Evolutionary conservation across 306 rosid genomes (phyloP).

Genomic region (Prosopis cineraria): DNA sequence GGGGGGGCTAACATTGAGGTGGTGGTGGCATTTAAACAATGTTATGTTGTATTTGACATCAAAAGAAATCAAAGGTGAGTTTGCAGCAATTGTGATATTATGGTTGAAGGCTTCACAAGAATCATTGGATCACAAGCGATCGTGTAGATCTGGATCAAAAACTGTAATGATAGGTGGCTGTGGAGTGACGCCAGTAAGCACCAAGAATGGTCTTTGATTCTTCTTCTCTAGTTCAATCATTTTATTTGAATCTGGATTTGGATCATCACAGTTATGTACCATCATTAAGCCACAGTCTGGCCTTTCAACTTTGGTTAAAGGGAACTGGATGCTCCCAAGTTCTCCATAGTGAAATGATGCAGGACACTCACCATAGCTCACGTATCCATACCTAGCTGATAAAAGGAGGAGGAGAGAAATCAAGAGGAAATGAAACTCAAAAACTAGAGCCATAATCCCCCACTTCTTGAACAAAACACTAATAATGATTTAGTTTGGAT

Average conservation of each 20-base stretch:
- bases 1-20: not conserved
- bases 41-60: not conserved
- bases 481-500: not conserved
- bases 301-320: not conserved
- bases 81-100: not conserved
- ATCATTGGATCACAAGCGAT: not conserved
- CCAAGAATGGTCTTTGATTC: not conserved
- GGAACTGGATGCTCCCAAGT: not conserved
- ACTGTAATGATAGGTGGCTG: not conserved
- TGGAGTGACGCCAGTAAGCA: not conserved
- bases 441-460: not conserved
- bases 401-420: not conserved
- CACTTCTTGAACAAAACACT: not conserved
- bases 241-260: not conserved
- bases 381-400: not conserved
- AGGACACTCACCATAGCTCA: not conserved
- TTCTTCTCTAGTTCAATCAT: conserved; percentile 12
- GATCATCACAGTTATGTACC: too few relatives aligned
- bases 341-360: not conserved
- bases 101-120: conserved; percentile 16
- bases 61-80: conserved; percentile 21
- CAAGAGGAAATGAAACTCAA: not conserved
- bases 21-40: conserved; percentile 38
- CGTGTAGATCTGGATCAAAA: conserved; percentile 20
- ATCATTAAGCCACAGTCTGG: not conserved